A percentile compares a stretch with the other conserved stretches of the same genome.
These are phyloP conservation scores for Jacaranda copaia DNA, from an alignment of 257 asterid species.

Conservation along the genomic window DNA sequence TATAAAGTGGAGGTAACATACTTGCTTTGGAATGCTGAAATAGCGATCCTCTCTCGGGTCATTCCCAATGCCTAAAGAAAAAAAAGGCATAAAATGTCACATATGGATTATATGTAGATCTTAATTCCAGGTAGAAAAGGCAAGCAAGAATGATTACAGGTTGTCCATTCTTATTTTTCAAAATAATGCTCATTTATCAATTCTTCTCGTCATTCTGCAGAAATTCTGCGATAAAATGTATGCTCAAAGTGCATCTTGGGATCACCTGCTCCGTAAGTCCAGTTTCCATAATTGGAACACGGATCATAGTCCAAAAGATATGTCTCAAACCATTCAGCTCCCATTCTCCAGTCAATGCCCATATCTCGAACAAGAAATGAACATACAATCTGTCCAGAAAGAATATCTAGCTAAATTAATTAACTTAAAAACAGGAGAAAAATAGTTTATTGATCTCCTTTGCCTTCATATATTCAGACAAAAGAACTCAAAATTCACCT, in stretches of 20 bases:
- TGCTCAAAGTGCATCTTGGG: neutral
- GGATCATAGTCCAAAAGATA: conserved; percentile 95
- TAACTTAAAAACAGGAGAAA: conserved; percentile 2
- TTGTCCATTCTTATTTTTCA: too few species aligned
- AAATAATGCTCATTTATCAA: too few species aligned
- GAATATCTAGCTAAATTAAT: neutral
- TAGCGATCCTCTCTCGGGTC: conserved; percentile 98
- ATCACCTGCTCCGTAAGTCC: conserved; percentile 98
- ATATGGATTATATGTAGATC: neutral
- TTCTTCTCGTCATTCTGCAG: too few species aligned
- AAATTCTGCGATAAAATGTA: too few species aligned
- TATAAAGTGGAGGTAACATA: too few species aligned
- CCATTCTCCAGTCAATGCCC: conserved; percentile 99
- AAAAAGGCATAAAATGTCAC: conserved; percentile 21
- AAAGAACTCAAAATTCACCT: conserved; percentile 49
- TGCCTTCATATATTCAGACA: conserved; percentile 1
- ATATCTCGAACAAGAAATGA: conserved; percentile 98
- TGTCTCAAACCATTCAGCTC: conserved; percentile 99
- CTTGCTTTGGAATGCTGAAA: conserved; percentile 97
- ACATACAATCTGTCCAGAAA: conserved; percentile 72
- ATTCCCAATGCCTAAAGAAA: conserved; percentile 83
- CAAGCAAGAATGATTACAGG: conserved; percentile 2
- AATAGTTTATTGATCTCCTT: neutral
- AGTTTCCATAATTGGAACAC: conserved; percentile 93
- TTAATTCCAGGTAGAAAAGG: too few species aligned